Percentiles rank a stretch among this genome's conserved stretches.
phyloP scores from a whole-genome alignment of 106 monocot species.

The Allium cepa region DNA sequence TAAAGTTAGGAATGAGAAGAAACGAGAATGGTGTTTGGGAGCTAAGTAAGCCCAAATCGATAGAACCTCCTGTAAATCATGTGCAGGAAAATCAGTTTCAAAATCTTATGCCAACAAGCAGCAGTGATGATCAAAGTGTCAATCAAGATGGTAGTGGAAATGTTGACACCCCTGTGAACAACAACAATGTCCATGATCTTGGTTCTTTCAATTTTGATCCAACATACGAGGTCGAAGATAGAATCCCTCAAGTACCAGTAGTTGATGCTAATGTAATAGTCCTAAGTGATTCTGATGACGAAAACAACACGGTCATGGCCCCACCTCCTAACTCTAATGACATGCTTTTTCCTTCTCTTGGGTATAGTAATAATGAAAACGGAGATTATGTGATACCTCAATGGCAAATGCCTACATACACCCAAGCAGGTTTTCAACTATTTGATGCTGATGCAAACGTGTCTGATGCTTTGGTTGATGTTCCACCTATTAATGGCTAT shows the following conservation, averaged over 20 bases:
- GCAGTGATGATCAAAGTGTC: slow-evolving; percentile 61
- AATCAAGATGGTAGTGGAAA: slow-evolving; percentile 47
- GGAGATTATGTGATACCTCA: slow-evolving; percentile 36
- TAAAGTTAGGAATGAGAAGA: slow-evolving; percentile 54
- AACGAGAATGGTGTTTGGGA: slow-evolving; percentile 45
- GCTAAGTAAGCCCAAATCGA: slow-evolving; percentile 25
- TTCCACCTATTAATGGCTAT: not conserved
- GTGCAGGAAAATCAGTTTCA: slow-evolving; percentile 14
- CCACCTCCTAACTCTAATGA: slow-evolving; percentile 8
- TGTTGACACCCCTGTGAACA: slow-evolving; percentile 41
- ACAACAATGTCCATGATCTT: slow-evolving; percentile 47
- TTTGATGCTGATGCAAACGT: slow-evolving; percentile 26
- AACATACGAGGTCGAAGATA: slow-evolving; percentile 15
- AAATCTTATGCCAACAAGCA: slow-evolving; percentile 32
- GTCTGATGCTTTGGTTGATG: slow-evolving; percentile 26
- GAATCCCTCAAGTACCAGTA: slow-evolving; percentile 14
- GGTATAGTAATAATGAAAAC: slow-evolving; percentile 17
- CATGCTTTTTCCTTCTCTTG: slow-evolving; percentile 15
- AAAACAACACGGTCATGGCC: slow-evolving; percentile 37
- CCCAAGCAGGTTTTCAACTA: slow-evolving; percentile 34
- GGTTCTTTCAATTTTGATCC: slow-evolving; percentile 36
- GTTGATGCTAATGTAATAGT: slow-evolving; percentile 39
- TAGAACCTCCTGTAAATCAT: slow-evolving; percentile 30
- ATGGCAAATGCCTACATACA: slow-evolving; percentile 31
- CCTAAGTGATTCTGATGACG: slow-evolving; percentile 71